Percentiles rank a stretch among this genome's conserved stretches.
Conservation (phyloP, 2,329 filamentous ascomycete genomes). For the Diaporthe aspalathi region DNA sequence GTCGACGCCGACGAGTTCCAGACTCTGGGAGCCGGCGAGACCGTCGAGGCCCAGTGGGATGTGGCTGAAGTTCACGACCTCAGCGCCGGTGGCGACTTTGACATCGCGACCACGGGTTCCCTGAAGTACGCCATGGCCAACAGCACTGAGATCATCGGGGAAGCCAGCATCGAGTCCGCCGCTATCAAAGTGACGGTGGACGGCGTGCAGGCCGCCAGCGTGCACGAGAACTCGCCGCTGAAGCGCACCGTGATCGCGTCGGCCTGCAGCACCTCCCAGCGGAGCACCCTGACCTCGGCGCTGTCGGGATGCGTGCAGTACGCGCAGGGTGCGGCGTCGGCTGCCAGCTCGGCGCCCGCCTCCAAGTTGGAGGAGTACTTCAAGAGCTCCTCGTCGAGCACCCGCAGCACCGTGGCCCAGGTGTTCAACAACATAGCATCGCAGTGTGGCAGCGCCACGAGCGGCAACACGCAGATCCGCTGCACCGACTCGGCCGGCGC, state of each 20-base stretch:
- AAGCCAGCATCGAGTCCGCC: constrained; percentile 62
- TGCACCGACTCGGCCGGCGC: constrained; percentile 69
- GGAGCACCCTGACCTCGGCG: constrained; percentile 7
- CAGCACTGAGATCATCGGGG: constrained; percentile 63
- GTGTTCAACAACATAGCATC: constrained; percentile 63
- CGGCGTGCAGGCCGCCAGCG: constrained; percentile 49
- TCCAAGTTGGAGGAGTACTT: constrained; percentile 71
- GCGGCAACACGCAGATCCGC: constrained; percentile 64
- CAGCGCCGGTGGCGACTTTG: constrained; percentile 63
- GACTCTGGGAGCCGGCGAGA: constrained; percentile 59
- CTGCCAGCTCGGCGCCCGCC: constrained; percentile 44
- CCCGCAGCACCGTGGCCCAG: constrained; percentile 61
- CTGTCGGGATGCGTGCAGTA: background rate
- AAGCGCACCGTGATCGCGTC: constrained; percentile 17
- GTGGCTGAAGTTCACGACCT: constrained; percentile 67
- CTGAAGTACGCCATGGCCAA: constrained; percentile 65
- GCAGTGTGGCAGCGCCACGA: constrained; percentile 64
- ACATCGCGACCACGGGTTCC: constrained; percentile 65
- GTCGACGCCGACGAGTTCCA: constrained; percentile 63
- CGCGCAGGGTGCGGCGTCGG: background rate
- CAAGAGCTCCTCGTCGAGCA: constrained; percentile 62
- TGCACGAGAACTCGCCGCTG: constrained; percentile 10
- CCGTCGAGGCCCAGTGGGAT: constrained; percentile 65
- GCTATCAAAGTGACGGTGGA: constrained; percentile 71
- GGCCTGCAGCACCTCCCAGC: background rate